Percentiles rank a stretch among this genome's conserved stretches.
Conservation (phyloP, 1,139 yeast genomes). For the Yamadazyma conglobata region DNA sequence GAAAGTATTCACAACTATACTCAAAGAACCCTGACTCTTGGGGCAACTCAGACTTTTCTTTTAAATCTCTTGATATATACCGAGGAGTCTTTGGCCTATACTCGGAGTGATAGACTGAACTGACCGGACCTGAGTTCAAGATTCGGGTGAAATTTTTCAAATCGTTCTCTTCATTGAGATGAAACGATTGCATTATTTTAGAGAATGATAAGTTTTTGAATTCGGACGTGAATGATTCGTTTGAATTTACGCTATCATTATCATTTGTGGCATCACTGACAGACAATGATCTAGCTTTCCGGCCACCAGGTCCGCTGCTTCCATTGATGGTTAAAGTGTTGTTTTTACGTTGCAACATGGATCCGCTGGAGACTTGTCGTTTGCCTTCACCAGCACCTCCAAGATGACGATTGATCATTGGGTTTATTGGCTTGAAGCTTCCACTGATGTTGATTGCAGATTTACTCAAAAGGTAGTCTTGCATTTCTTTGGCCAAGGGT, state of each 20-base stretch:
- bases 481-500: constrained; percentile 61
- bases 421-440: constrained; percentile 34
- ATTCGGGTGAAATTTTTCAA: constrained; percentile 37
- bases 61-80: constrained; percentile 37
- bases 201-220: constrained; percentile 39
- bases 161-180: constrained; percentile 40
- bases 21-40: constrained; percentile 76
- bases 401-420: constrained; percentile 29
- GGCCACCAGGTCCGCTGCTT: constrained; percentile 15
- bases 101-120: constrained; percentile 49
- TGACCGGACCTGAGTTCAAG: constrained; percentile 38
- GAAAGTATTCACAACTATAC: constrained; percentile 88
- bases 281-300: constrained; percentile 34
- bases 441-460: constrained; percentile 41
- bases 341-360: constrained; percentile 27
- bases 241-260: constrained; percentile 19
- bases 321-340: constrained; percentile 30
- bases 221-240: constrained; percentile 36
- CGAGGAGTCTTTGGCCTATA: constrained; percentile 52
- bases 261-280: constrained; percentile 17
- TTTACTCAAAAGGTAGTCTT: constrained; percentile 56
- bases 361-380: constrained; percentile 35
- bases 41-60: constrained; percentile 47
- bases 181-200: constrained; percentile 42
- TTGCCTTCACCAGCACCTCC: constrained; percentile 13